phyloP scores from a whole-genome alignment of 306 rosid species.

The Pueraria montana region DNA sequence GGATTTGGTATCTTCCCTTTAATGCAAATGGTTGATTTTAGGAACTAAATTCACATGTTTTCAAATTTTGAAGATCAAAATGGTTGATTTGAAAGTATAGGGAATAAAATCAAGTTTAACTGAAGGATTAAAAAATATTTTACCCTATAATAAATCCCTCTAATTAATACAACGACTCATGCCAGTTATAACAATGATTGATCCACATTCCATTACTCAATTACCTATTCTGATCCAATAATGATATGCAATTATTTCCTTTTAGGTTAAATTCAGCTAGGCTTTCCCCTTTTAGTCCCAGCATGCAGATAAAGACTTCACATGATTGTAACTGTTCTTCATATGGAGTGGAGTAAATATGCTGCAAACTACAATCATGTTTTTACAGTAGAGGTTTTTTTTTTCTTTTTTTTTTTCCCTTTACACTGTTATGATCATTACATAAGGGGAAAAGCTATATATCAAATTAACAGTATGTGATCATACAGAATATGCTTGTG shows the following conservation, averaged over 20 bases:
- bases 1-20: no score
- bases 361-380: constrained; percentile 40
- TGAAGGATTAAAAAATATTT: no score
- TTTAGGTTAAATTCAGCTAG: constrained; percentile 6
- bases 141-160: no score
- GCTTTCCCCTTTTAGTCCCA: constrained; percentile 8
- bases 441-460: background rate
- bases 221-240: background rate
- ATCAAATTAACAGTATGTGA: background rate
- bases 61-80: no score
- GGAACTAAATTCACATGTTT: no score
- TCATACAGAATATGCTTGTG: constrained; percentile 1
- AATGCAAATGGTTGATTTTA: no score
- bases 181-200: constrained; percentile 28
- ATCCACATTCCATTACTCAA: constrained; percentile 32
- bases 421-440: constrained; percentile 26
- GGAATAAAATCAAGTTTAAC: no score
- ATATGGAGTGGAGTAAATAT: background rate
- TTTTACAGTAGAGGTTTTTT: background rate
- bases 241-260: background rate
- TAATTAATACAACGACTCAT: background rate
- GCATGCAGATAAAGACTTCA: constrained; percentile 41
- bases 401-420: background rate
- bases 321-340: constrained; percentile 10
- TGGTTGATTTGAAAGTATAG: no score